Percentiles rank a stretch among this genome's conserved stretches.
Evolutionary conservation across 108 stramenopile genomes (phyloP).

Genomic region (Cyclotella distinguenda): DNA sequence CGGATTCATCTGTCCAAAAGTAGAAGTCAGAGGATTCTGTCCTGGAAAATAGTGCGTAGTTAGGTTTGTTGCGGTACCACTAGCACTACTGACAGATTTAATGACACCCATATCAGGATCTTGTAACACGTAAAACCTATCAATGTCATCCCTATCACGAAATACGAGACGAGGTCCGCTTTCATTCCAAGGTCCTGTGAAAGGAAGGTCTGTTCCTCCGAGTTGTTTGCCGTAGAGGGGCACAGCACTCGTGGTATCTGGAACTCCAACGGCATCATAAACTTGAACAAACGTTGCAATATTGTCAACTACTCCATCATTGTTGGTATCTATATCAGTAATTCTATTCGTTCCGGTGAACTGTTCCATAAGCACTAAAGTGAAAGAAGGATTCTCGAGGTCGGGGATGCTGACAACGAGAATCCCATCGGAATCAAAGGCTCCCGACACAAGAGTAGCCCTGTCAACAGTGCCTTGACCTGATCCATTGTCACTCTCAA

Average conservation of each 20-base stretch:
- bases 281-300: not conserved
- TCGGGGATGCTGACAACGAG: not conserved
- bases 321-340: conserved; percentile 4
- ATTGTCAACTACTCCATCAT: not conserved
- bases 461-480: not conserved
- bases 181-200: conserved; percentile 5
- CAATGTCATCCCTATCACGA: not conserved
- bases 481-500: not conserved
- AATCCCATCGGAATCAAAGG: conserved; percentile 3
- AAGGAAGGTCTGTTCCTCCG: conserved; percentile 1
- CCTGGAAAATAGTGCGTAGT: not conserved
- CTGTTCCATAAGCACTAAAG: not conserved
- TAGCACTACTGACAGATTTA: not conserved
- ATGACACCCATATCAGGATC: not conserved
- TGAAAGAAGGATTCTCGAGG: conserved; percentile 13
- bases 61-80: not conserved
- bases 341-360: conserved; percentile 1
- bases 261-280: conserved; percentile 10
- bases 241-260: not conserved
- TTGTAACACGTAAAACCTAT: not conserved
- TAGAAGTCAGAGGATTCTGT: not conserved
- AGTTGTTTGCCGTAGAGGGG: conserved; percentile 5
- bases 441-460: not conserved
- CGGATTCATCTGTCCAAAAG: conserved; percentile 7
- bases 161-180: not conserved